These are phyloP conservation scores for Tetrapisispora nanseiensis DNA, from an alignment of 805 yeast species.

Conservation along the genomic window DNA sequence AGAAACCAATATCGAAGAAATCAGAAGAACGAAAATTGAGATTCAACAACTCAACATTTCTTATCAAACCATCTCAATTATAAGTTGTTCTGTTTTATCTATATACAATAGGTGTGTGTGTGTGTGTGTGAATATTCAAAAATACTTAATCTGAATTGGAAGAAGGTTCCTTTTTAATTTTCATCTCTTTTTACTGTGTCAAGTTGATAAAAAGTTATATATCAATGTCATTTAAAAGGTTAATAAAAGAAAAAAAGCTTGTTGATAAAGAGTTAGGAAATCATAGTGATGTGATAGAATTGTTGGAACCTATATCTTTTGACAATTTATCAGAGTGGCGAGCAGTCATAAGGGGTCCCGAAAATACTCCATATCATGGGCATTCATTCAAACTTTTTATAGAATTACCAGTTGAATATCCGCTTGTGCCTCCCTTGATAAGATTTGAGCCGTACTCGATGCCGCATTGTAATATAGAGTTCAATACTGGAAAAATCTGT, in stretches of 20 bases:
- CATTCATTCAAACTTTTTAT: conserved; percentile 45
- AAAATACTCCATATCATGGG: conserved; percentile 41
- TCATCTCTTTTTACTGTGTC: no score
- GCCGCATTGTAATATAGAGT: conserved; percentile 42
- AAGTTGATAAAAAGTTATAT: no score
- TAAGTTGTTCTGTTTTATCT: no score
- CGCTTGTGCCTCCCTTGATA: conserved; percentile 49
- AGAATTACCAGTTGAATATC: conserved; percentile 40
- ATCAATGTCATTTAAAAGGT: conserved; percentile 5
- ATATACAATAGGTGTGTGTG: no score
- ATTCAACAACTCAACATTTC: no score
- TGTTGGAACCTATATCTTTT: conserved; percentile 36
- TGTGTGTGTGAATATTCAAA: no score
- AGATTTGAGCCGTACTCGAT: conserved; percentile 33
- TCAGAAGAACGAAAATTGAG: no score
- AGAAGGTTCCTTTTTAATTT: no score
- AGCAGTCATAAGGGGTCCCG: conserved; percentile 43
- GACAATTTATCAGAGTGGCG: conserved; percentile 43
- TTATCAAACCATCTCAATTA: no score
- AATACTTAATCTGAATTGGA: no score
- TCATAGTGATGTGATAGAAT: conserved; percentile 21
- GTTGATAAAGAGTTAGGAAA: conserved; percentile 6
- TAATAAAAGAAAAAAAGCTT: conserved; percentile 14
- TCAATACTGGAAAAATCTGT: conserved; percentile 58
- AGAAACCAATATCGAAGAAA: no score